phyloP scores from a whole-genome alignment of 192 early-diverging fungal genomes.

The Chytriomyces sp. region DNA sequence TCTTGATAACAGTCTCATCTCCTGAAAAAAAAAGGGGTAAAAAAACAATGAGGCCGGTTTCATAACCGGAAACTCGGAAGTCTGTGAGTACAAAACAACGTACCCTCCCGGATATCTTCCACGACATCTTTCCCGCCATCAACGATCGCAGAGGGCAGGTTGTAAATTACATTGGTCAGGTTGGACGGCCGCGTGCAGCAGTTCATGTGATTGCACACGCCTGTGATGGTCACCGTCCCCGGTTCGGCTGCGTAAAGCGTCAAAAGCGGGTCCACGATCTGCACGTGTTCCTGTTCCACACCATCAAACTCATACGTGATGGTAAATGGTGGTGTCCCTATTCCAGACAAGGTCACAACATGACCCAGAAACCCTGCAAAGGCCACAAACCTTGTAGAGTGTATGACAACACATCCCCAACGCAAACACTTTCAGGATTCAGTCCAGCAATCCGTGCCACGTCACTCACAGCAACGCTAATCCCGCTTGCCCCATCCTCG shows the following conservation, averaged over 20 bases:
- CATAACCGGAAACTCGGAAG: too few relatives aligned
- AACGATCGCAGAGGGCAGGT: constrained; percentile 63
- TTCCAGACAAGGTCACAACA: not conserved
- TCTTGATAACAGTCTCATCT: constrained; percentile 53
- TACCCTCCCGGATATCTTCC: constrained; percentile 69
- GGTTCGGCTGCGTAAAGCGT: constrained; percentile 59
- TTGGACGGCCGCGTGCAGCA: constrained; percentile 60
- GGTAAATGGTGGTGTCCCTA: constrained; percentile 63
- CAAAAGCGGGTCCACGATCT: constrained; percentile 59
- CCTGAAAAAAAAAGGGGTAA: constrained; percentile 35
- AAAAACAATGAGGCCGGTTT: not conserved
- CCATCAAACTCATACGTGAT: constrained; percentile 59
- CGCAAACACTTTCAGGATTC: constrained; percentile 48
- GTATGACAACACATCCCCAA: constrained; percentile 68
- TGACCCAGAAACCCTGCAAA: not conserved
- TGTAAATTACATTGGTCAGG: constrained; percentile 52
- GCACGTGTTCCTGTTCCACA: constrained; percentile 25
- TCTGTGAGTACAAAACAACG: constrained; percentile 12
- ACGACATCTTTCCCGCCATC: constrained; percentile 65
- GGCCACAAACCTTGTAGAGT: constrained; percentile 52
- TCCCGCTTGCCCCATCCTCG: not conserved
- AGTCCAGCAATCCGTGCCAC: constrained; percentile 45
- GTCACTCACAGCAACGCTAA: constrained; percentile 48
- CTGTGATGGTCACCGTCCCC: constrained; percentile 57
- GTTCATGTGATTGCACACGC: constrained; percentile 62